Conservation (phyloP, 139 green algal genomes). For the Coelastrella sp. region DNA sequence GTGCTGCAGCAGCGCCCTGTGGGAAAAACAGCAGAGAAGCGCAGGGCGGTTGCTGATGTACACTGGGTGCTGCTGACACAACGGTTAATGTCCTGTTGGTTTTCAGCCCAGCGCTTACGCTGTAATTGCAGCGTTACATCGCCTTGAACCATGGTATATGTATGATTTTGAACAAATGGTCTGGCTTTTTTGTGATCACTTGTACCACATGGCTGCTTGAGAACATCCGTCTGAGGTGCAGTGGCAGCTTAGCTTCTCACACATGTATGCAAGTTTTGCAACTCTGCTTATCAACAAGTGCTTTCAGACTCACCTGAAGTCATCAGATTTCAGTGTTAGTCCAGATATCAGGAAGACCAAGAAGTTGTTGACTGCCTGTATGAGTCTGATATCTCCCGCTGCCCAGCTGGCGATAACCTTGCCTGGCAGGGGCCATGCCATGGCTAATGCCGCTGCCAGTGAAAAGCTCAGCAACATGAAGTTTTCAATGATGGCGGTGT, state of each 20-base stretch:
- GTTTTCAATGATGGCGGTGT: conserved; percentile 12
- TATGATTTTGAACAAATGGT: too few species aligned
- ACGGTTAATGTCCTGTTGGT: too few species aligned
- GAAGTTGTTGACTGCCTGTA: conserved; percentile 57
- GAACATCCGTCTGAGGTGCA: background rate
- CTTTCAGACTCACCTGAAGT: conserved; percentile 48
- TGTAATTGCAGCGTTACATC: too few species aligned
- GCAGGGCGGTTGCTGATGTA: background rate
- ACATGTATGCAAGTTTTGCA: background rate
- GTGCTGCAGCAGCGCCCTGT: conserved; percentile 39
- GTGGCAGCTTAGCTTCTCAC: background rate
- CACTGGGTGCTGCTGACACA: too few species aligned
- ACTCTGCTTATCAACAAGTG: background rate
- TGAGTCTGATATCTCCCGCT: conserved; percentile 22
- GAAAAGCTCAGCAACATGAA: conserved; percentile 47
- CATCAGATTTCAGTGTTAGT: conserved; percentile 69
- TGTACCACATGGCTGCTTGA: too few species aligned
- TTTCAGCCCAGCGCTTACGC: too few species aligned
- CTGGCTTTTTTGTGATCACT: too few species aligned
- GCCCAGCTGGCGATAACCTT: conserved; percentile 6
- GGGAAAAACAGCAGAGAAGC: background rate
- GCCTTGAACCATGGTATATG: too few species aligned
- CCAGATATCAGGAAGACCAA: conserved; percentile 75
- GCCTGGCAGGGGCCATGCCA: conserved; percentile 46
- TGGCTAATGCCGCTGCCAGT: conserved; percentile 37